phyloP scores from a whole-genome alignment of 2,329 filamentous ascomycete genomes.

The Fusarium redolens region DNA sequence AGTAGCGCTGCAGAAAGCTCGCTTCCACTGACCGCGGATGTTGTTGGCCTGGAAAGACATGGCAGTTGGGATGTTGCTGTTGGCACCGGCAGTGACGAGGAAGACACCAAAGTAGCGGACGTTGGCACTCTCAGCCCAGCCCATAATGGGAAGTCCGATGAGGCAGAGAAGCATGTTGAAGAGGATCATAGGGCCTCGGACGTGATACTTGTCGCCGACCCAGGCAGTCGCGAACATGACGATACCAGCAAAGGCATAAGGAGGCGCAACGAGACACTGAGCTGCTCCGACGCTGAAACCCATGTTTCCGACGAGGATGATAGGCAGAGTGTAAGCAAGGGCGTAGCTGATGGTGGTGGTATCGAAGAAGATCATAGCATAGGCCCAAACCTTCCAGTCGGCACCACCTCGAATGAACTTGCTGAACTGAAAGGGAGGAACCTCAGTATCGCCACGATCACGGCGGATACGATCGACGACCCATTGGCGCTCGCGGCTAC shows the following conservation, averaged over 20 bases:
- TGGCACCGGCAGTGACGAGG: constrained; percentile 79
- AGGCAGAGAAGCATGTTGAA: constrained; percentile 74
- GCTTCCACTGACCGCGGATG: constrained; percentile 89
- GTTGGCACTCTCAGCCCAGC: constrained; percentile 66
- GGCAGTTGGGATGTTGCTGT: constrained; percentile 79
- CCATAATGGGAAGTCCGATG: constrained; percentile 78
- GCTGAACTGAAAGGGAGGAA: constrained; percentile 62
- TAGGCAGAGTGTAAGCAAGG: constrained; percentile 81
- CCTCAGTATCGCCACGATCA: constrained; percentile 67
- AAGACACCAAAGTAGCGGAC: constrained; percentile 81
- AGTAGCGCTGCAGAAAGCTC: constrained; percentile 80
- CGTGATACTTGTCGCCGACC: constrained; percentile 73
- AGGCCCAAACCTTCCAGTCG: constrained; percentile 72
- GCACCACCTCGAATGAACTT: constrained; percentile 59
- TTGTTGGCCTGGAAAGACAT: constrained; percentile 90
- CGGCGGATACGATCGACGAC: constrained; percentile 64
- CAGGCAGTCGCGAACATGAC: constrained; percentile 70
- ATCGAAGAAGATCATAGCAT: constrained; percentile 70
- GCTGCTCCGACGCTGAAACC: constrained; percentile 71
- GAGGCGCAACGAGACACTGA: constrained; percentile 78
- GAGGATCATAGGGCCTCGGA: constrained; percentile 74
- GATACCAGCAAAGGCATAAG: constrained; percentile 73
- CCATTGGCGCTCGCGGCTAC: constrained; percentile 62
- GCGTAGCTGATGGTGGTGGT: constrained; percentile 80
- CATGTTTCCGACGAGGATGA: constrained; percentile 74